A percentile compares a stretch with the other conserved stretches of the same genome.
Conservation (phyloP, 2,329 filamentous ascomycete genomes). For the Arthrobotrys sphaeroides region DNA sequence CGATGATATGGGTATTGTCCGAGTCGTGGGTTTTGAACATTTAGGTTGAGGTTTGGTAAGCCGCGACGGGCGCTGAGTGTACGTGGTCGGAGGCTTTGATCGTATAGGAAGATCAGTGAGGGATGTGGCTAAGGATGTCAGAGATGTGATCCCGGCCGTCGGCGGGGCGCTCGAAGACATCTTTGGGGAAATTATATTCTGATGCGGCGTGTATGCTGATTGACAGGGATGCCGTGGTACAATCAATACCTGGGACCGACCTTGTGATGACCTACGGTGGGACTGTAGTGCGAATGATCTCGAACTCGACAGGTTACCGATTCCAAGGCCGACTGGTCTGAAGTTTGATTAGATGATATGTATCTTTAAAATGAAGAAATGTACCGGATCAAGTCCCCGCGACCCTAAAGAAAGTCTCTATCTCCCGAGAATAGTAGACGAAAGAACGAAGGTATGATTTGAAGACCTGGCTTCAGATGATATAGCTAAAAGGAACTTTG, state of each 20-base stretch:
- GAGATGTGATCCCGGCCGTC: background rate
- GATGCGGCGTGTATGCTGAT: background rate
- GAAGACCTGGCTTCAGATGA: slow-evolving; percentile 42
- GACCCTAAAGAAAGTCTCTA: slow-evolving; percentile 21
- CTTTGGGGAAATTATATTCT: background rate
- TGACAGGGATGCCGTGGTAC: background rate
- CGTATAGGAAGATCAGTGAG: slow-evolving; percentile 21
- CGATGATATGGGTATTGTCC: slow-evolving; percentile 28
- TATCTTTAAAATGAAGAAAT: slow-evolving; percentile 24
- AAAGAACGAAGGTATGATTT: slow-evolving; percentile 25
- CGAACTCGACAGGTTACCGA: background rate
- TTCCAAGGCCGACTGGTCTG: background rate
- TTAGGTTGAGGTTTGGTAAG: slow-evolving; percentile 15
- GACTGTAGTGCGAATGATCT: background rate
- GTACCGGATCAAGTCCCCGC: slow-evolving; percentile 31
- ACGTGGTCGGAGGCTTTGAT: slow-evolving; percentile 26
- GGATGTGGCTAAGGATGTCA: slow-evolving; percentile 39
- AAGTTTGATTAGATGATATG: slow-evolving; percentile 21
- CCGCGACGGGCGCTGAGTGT: slow-evolving; percentile 37
- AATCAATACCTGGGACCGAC: background rate
- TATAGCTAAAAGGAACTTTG: background rate
- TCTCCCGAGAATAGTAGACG: slow-evolving; percentile 39
- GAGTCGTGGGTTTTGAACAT: slow-evolving; percentile 14
- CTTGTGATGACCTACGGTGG: background rate
- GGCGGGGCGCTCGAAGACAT: slow-evolving; percentile 8